These are phyloP conservation scores for Mayamaea pseudoterrestris DNA, from an alignment of 108 stramenopile species.

Conservation along the genomic window DNA sequence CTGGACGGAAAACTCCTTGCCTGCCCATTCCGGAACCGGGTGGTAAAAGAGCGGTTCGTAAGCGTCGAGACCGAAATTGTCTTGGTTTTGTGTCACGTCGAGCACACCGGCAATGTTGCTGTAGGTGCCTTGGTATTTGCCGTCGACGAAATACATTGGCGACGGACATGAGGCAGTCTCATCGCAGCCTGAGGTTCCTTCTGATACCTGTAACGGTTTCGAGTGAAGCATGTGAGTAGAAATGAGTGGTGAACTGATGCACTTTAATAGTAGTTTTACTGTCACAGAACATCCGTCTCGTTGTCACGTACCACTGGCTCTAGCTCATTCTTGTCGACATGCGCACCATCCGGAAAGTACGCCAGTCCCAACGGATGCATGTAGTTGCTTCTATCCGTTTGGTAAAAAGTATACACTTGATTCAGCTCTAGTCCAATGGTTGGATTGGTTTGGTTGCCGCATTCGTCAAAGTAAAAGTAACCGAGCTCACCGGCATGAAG, in stretches of 20 bases:
- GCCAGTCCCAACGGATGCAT: slow-evolving; percentile 81
- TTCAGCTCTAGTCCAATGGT: slow-evolving; percentile 47
- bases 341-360: slow-evolving; percentile 80
- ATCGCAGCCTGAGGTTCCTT: slow-evolving; percentile 16
- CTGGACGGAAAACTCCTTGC: slow-evolving; percentile 40
- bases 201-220: slow-evolving; percentile 22
- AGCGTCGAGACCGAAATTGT: slow-evolving; percentile 64
- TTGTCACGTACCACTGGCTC: slow-evolving; percentile 44
- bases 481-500: slow-evolving; percentile 18
- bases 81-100: slow-evolving; percentile 34
- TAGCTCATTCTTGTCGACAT: slow-evolving; percentile 63
- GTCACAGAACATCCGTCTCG: not conserved
- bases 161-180: slow-evolving; percentile 38
- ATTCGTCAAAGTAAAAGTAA: slow-evolving; percentile 63
- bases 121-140: slow-evolving; percentile 39
- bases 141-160: slow-evolving; percentile 57
- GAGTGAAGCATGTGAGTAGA: too few species aligned
- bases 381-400: slow-evolving; percentile 13
- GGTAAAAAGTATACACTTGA: slow-evolving; percentile 47
- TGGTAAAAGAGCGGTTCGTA: slow-evolving; percentile 75
- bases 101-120: slow-evolving; percentile 18
- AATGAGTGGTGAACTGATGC: not conserved
- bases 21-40: slow-evolving; percentile 56
- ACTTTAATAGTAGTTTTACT: not conserved
- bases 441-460: slow-evolving; percentile 48